Conservation (phyloP, 2,329 filamentous ascomycete genomes). For the Rhinocladiella similis region DNA sequence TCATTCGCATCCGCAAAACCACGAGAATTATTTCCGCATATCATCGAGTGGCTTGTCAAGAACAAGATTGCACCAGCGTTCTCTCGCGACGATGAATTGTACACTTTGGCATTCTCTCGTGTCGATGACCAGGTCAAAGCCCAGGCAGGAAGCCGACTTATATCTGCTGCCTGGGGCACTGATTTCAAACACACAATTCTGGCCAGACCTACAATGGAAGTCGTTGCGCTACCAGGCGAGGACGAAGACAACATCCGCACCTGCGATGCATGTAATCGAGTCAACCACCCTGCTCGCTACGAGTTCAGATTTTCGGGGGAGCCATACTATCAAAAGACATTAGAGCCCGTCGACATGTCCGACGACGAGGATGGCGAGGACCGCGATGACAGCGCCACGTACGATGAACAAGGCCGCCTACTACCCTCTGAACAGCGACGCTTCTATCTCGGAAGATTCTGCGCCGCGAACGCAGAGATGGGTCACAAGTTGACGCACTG, state of each 20-base stretch:
- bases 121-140: conserved; percentile 70
- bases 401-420: conserved; percentile 50
- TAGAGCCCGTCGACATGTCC: conserved; percentile 62
- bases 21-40: conserved; percentile 71
- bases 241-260: conserved; percentile 31
- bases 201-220: conserved; percentile 63
- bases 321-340: conserved; percentile 64
- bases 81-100: conserved; percentile 62
- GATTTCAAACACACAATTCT: conserved; percentile 67
- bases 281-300: conserved; percentile 66
- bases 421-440: conserved; percentile 46
- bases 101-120: conserved; percentile 68
- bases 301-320: conserved; percentile 64
- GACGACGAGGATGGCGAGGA: conserved; percentile 35
- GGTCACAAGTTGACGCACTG: conserved; percentile 74
- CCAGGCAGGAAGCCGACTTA: conserved; percentile 69
- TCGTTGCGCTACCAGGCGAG: conserved; percentile 26
- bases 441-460: conserved; percentile 59
- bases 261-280: conserved; percentile 72
- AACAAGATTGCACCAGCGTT: conserved; percentile 75
- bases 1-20: conserved; percentile 65
- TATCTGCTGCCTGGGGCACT: conserved; percentile 68
- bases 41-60: conserved; percentile 78
- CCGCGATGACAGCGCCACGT: conserved; percentile 40
- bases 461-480: conserved; percentile 65